Evolutionary conservation across 306 rosid genomes (phyloP).

Genomic region (Morella rubra): DNA sequence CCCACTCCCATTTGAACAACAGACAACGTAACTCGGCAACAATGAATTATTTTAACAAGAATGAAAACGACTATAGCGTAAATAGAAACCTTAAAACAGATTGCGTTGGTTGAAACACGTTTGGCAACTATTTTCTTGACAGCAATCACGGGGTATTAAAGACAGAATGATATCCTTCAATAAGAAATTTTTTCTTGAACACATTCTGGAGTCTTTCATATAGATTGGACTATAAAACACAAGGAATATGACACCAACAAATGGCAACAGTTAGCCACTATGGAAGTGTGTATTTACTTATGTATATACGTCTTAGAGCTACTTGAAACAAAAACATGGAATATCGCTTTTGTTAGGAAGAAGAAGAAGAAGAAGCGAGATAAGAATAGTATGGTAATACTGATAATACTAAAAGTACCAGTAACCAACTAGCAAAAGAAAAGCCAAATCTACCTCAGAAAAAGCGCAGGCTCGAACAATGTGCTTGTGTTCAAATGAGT

Average conservation of each 20-base stretch:
- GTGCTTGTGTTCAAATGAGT: conserved; percentile 97
- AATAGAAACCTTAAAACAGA: conserved; percentile 1
- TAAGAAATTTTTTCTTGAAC: not conserved
- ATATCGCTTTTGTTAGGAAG: not conserved
- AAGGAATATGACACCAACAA: not conserved
- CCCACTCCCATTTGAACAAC: conserved; percentile 11
- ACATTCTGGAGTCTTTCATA: not conserved
- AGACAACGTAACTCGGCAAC: not conserved
- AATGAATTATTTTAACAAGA: not conserved
- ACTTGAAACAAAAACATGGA: not conserved
- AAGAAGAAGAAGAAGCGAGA: not conserved
- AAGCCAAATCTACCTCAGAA: conserved; percentile 64
- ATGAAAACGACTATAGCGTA: not conserved
- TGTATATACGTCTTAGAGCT: not conserved
- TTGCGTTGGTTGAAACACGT: not conserved
- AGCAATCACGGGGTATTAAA: not conserved
- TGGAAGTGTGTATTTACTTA: not conserved
- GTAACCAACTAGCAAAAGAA: not conserved
- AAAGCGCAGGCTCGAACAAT: conserved; percentile 95
- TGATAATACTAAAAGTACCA: not conserved
- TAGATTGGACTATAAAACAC: not conserved
- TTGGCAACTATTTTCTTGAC: not conserved
- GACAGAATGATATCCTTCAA: not conserved
- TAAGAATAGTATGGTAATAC: not conserved
- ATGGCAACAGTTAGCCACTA: not conserved